These are phyloP conservation scores for Euphorbia peplus DNA, from an alignment of 345 rosid genomes.

Conservation along the genomic window DNA sequence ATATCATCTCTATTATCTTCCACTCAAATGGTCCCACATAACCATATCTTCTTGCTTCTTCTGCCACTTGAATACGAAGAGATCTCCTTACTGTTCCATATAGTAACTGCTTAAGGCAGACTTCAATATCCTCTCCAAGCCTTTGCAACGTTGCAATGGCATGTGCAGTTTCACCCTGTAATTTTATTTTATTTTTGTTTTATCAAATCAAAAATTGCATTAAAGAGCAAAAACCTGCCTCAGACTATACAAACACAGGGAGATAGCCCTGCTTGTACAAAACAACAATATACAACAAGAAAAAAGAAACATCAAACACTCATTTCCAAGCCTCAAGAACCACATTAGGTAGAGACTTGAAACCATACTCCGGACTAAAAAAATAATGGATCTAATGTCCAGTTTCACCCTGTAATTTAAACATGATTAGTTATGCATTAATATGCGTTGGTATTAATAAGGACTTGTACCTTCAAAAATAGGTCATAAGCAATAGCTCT, in stretches of 20 bases:
- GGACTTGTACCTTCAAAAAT: conserved; percentile 67
- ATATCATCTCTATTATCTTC: conserved; percentile 69
- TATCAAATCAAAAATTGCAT: no score
- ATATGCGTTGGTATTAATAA: conserved; percentile 18
- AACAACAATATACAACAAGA: no score
- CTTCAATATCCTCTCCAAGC: conserved; percentile 90
- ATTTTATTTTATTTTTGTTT: no score
- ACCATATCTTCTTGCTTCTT: conserved; percentile 73
- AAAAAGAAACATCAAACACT: no score
- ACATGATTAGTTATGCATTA: conserved; percentile 30
- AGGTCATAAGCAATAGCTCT: conserved; percentile 92
- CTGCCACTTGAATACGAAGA: conserved; percentile 67
- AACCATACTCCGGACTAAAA: no score
- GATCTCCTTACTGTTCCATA: conserved; percentile 88
- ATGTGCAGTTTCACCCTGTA: conserved; percentile 68
- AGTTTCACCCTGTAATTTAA: conserved; percentile 77
- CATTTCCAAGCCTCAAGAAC: no score
- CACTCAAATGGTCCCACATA: conserved; percentile 72
- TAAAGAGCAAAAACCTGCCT: no score
- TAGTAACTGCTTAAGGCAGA: conserved; percentile 79
- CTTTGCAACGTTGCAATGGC: conserved; percentile 85
- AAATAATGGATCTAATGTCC: no score
- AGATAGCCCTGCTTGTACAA: no score
- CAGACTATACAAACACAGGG: no score
- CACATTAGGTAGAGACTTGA: no score